These are phyloP conservation scores for Digitaria exilis DNA, from an alignment of 202 grass and related monocot species.

Conservation along the genomic window DNA sequence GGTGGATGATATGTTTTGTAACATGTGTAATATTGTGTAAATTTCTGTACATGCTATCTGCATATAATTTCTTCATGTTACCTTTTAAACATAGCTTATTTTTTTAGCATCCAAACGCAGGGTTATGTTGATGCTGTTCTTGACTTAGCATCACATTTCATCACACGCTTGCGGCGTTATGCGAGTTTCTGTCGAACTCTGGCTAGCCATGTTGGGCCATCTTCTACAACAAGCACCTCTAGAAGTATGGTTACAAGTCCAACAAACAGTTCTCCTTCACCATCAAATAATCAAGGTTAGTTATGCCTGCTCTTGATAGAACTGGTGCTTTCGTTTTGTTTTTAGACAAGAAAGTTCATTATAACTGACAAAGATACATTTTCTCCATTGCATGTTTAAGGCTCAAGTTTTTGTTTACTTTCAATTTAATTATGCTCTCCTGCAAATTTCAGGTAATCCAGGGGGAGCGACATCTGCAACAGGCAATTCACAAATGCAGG, in stretches of 20 bases:
- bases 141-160: constrained; percentile 99
- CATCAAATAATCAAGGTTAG: constrained; percentile 84
- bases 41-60: constrained; percentile 17
- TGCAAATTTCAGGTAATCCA: constrained; percentile 70
- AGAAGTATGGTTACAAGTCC: constrained; percentile 92
- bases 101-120: constrained; percentile 56
- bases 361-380: constrained; percentile 19
- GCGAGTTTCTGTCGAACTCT: constrained; percentile 98
- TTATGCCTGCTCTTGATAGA: constrained; percentile 25
- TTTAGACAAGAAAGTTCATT: constrained; percentile 26
- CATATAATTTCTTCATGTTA: constrained; percentile 23
- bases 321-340: constrained; percentile 29
- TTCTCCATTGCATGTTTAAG: constrained; percentile 34
- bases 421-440: constrained; percentile 23
- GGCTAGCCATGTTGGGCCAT: constrained; percentile 97
- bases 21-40: neutral
- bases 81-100: constrained; percentile 33
- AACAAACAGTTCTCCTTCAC: constrained; percentile 77
- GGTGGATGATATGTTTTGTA: neutral
- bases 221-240: constrained; percentile 74
- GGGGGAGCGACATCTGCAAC: constrained; percentile 65
- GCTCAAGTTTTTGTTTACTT: constrained; percentile 8
- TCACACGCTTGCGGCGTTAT: constrained; percentile 92
- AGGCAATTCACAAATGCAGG: constrained; percentile 98
- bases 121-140: constrained; percentile 97